phyloP scores from a whole-genome alignment of 2,329 filamentous ascomycete species.

The Stemphylium lycopersici region DNA sequence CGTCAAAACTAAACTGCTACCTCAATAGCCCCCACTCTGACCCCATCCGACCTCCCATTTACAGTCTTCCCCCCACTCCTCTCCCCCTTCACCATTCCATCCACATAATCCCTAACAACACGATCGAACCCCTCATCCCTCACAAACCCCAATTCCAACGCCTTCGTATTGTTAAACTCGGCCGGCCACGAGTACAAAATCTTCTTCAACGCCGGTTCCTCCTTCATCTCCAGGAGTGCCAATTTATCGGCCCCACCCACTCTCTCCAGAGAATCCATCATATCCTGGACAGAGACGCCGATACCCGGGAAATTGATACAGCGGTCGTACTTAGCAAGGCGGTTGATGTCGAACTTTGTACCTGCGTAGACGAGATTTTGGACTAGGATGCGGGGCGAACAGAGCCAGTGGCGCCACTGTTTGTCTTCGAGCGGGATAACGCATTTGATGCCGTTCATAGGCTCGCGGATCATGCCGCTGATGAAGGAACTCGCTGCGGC shows the following conservation, averaged over 20 bases:
- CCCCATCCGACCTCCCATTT: neutral
- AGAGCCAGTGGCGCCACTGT: conserved; percentile 61
- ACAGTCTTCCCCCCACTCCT: neutral
- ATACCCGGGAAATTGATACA: conserved; percentile 48
- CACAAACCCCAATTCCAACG: conserved; percentile 56
- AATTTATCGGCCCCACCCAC: conserved; percentile 59
- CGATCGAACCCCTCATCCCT: conserved; percentile 52
- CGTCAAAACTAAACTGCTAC: neutral
- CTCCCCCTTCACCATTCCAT: neutral
- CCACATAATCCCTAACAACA: conserved; percentile 49
- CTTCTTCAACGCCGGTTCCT: conserved; percentile 52
- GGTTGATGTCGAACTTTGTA: conserved; percentile 50
- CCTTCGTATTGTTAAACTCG: conserved; percentile 60
- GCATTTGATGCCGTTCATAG: conserved; percentile 59
- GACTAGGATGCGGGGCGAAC: conserved; percentile 59
- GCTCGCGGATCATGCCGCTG: conserved; percentile 66
- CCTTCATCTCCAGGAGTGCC: conserved; percentile 55
- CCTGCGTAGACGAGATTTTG: conserved; percentile 57
- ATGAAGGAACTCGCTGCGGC: conserved; percentile 64
- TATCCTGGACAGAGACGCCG: conserved; percentile 57
- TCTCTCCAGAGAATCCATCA: conserved; percentile 59
- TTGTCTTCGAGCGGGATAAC: conserved; percentile 53
- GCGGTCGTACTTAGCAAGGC: conserved; percentile 53
- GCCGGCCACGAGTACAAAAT: conserved; percentile 61
- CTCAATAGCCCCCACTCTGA: neutral